These are phyloP conservation scores for Paracamarosporium sp. DNA, from an alignment of 2,329 filamentous ascomycete genomes.

Conservation along the genomic window DNA sequence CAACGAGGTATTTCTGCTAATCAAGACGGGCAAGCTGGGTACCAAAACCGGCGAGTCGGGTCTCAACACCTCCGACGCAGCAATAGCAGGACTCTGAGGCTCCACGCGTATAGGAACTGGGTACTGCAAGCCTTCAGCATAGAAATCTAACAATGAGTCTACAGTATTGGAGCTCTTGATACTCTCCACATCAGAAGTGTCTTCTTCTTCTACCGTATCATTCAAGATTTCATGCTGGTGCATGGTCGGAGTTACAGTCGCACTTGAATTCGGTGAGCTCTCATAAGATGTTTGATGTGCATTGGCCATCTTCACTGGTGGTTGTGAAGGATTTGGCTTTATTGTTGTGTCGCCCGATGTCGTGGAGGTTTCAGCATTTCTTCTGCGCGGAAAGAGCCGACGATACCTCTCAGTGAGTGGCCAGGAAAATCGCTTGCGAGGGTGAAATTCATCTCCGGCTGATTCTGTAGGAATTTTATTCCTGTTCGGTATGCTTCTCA, in stretches of 20 bases:
- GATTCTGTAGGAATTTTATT: neutral
- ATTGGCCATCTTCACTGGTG: neutral
- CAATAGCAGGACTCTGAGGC: neutral
- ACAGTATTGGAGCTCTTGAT: constrained; percentile 2
- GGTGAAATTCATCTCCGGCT: neutral
- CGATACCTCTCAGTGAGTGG: constrained; percentile 2
- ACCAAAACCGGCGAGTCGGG: neutral
- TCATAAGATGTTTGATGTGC: no score
- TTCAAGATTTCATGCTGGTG: neutral
- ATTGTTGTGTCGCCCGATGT: neutral
- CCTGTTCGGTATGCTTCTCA: neutral
- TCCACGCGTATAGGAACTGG: neutral
- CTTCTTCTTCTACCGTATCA: neutral
- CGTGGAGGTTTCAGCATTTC: neutral
- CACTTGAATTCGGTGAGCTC: neutral
- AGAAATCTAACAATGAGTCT: constrained; percentile 1
- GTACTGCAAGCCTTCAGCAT: neutral
- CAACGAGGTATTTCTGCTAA: neutral
- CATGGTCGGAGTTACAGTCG: neutral
- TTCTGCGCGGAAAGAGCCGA: constrained; percentile 1
- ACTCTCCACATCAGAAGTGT: constrained; percentile 2
- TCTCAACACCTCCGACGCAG: neutral
- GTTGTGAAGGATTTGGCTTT: neutral
- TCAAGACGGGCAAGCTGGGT: neutral
- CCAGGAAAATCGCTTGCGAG: constrained; percentile 4